Conservation (phyloP, 768 basidiomycete species). For the Tricholoma saponaceum region DNA sequence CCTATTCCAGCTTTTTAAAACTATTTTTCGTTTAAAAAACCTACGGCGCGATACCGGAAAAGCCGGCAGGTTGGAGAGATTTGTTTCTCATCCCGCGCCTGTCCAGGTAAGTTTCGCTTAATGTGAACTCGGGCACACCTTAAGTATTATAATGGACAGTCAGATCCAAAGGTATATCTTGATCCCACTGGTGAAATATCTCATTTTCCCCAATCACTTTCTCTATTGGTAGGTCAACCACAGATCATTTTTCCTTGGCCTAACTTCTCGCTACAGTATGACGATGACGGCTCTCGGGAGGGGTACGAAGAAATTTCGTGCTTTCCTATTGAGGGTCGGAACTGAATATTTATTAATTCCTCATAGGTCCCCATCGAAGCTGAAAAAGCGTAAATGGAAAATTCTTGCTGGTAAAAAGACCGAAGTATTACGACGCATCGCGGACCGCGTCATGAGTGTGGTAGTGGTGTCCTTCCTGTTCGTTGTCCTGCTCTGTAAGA, state of each 20-base stretch:
- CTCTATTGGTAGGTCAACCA: conserved; percentile 4
- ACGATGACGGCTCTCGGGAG: conserved; percentile 1
- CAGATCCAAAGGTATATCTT: conserved; percentile 10
- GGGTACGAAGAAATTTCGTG: neutral
- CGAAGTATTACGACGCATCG: neutral
- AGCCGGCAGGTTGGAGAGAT: conserved; percentile 9
- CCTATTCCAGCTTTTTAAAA: conserved; percentile 14
- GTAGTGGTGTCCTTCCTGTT: neutral
- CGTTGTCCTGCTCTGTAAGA: conserved; percentile 4
- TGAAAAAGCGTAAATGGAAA: conserved; percentile 8
- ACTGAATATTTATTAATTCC: neutral
- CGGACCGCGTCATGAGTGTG: conserved; percentile 2
- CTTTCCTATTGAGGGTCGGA: neutral
- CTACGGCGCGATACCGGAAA: conserved; percentile 8
- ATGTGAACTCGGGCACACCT: neutral
- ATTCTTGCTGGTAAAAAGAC: conserved; percentile 4
- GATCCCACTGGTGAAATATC: conserved; percentile 9
- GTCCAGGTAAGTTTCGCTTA: conserved; percentile 1
- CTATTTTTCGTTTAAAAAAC: conserved; percentile 12
- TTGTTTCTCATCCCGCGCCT: conserved; percentile 7
- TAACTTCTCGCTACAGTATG: conserved; percentile 1
- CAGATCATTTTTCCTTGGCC: neutral
- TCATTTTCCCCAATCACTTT: conserved; percentile 10
- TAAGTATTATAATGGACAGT: neutral
- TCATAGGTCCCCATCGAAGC: neutral